phyloP scores from a whole-genome alignment of 192 early-diverging fungal species.

The Coemansia sp. region DNA sequence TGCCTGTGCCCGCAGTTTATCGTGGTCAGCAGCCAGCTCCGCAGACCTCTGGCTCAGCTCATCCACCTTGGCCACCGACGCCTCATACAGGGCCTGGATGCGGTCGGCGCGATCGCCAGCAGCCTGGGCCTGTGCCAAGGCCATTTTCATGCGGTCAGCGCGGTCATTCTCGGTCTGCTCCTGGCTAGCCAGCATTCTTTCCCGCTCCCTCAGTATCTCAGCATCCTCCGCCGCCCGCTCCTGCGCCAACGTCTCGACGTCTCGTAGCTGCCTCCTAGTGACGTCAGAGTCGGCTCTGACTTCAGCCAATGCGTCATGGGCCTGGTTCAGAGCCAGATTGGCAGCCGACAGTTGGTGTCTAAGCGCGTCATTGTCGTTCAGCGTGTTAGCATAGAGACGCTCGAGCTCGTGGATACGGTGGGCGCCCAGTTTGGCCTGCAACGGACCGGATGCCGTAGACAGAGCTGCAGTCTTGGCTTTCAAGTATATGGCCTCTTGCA shows the following conservation, averaged over 20 bases:
- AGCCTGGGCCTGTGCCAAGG: constrained; percentile 28
- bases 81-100: constrained; percentile 41
- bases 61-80: constrained; percentile 29
- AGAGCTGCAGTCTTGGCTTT: constrained; percentile 55
- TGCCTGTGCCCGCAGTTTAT: constrained; percentile 29
- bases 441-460: constrained; percentile 26
- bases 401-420: constrained; percentile 52
- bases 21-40: constrained; percentile 22
- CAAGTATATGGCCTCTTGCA: constrained; percentile 59
- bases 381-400: constrained; percentile 51
- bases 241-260: constrained; percentile 41
- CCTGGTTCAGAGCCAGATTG: constrained; percentile 47
- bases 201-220: background rate
- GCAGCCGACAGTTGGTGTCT: constrained; percentile 49
- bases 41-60: constrained; percentile 14
- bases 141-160: constrained; percentile 32
- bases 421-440: constrained; percentile 39
- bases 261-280: constrained; percentile 35
- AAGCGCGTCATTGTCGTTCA: constrained; percentile 55
- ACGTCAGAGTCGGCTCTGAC: constrained; percentile 38
- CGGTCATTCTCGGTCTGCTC: constrained; percentile 18
- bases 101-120: constrained; percentile 48
- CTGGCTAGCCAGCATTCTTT: constrained; percentile 4
- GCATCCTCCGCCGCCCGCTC: constrained; percentile 15
- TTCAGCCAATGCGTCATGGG: constrained; percentile 43